Percentiles rank a stretch among this genome's conserved stretches.
Conservation (phyloP, 1,284 basidiomycete species). For the Psilocybe mexicana region DNA sequence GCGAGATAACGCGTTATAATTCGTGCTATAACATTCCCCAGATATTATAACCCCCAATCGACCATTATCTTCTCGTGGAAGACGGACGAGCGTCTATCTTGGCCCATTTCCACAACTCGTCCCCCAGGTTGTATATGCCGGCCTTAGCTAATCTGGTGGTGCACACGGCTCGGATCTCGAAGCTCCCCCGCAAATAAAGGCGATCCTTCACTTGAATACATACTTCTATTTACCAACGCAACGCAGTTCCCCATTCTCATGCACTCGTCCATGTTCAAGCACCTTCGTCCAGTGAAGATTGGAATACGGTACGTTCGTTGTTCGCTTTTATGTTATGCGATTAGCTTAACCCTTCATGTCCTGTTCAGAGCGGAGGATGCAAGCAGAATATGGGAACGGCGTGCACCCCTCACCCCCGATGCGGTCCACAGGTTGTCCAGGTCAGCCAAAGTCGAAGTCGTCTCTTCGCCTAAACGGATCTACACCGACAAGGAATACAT, state of each 20-base stretch:
- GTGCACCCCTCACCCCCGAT: constrained; percentile 79
- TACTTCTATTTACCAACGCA: not conserved
- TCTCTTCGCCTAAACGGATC: constrained; percentile 75
- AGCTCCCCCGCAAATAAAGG: constrained; percentile 9
- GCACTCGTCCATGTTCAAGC: not conserved
- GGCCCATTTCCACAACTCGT: not conserved
- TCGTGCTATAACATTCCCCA: not conserved
- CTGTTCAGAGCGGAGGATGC: constrained; percentile 68
- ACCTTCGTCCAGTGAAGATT: constrained; percentile 13
- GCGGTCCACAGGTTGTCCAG: constrained; percentile 59
- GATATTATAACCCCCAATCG: not conserved
- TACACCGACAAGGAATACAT: constrained; percentile 66
- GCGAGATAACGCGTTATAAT: constrained; percentile 4
- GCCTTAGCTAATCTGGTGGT: constrained; percentile 25
- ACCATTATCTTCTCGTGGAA: not conserved
- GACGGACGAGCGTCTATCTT: not conserved
- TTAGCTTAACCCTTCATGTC: not conserved
- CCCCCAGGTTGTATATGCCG: constrained; percentile 23
- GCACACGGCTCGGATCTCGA: constrained; percentile 32
- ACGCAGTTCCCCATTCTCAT: not conserved
- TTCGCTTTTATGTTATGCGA: not conserved
- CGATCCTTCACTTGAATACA: not conserved
- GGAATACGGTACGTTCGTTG: constrained; percentile 23
- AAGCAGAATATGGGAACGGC: constrained; percentile 82
- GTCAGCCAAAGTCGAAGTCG: constrained; percentile 69